Evolutionary conservation across 176 grass and related monocot genomes (phyloP), one percentile per base, ranked within the genome.

Genomic region (Stipa capillata): DNA sequence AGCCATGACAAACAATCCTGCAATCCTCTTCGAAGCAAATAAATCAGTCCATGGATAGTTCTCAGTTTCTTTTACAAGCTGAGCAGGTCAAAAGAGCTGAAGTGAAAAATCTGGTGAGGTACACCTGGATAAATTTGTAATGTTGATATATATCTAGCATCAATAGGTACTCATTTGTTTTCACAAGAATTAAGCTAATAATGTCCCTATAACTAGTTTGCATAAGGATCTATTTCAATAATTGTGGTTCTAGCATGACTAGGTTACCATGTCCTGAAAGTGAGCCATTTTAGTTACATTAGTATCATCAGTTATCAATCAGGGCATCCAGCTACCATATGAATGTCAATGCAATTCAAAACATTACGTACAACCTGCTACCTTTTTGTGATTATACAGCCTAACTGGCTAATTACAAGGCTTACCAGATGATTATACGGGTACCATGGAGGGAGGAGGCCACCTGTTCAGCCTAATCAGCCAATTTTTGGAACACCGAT

Each of bases 261-360:
- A 5, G 47, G 43, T 82, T 41, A 70, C 4, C 42, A 77, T 25
- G 49, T 33, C 56, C 69, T 73, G 5, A 54, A 72, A 42, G 31
- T 25, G 25, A 51, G 24, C 20, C 72, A 75, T 40, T n/a, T 62
- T 53, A 37, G 9, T 34, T 63, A 15, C 25, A 79, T 10, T 35
- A 74, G 52, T 50, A 73, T 44, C 60, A 70, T 35, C 32, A 75
- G 60, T 44, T 75, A 58, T 81, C 49, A 80, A 65, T 57, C 27
- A 10, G 53, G 9, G 47, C 81, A 33, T 58, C 39, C 33, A 7
- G 9, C 29, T 75, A 49, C n/a, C 23, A 7, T 21, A 14, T 14
- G 13, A 24, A 87, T 52, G 52, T 69, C 23, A 58, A 60, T 51
- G 20, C 20, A 51, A 69, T 52, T 61, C 42, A 76, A 69, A 70